Conservation (phyloP, 345 rosid species). For the Excoecaria cochinchinensis region DNA sequence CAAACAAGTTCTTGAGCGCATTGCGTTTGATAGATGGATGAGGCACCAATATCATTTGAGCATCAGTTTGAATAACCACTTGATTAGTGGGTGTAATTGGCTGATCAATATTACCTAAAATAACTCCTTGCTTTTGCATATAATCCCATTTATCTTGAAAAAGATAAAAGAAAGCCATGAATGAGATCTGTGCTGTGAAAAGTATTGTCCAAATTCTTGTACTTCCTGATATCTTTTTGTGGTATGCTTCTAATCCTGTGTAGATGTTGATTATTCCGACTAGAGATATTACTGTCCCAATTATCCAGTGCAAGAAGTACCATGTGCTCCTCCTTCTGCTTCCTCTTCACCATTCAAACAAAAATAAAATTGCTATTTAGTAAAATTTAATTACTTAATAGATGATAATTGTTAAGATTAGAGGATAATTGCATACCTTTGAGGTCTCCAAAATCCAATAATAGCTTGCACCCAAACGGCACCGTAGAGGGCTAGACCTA, state of each 20-base stretch:
- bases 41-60: slow-evolving; percentile 28
- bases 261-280: slow-evolving; percentile 72
- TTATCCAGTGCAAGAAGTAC: slow-evolving; percentile 78
- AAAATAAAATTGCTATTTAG: no score
- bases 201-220: slow-evolving; percentile 59
- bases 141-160: slow-evolving; percentile 85
- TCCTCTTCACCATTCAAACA: slow-evolving; percentile 42
- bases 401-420: neutral
- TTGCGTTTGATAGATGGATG: slow-evolving; percentile 57
- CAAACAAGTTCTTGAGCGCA: slow-evolving; percentile 74
- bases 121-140: slow-evolving; percentile 55
- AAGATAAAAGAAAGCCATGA: slow-evolving; percentile 67
- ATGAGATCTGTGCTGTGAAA: slow-evolving; percentile 68
- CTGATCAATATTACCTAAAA: slow-evolving; percentile 14
- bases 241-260: slow-evolving; percentile 75
- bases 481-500: slow-evolving; percentile 57
- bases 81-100: slow-evolving; percentile 17
- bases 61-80: neutral
- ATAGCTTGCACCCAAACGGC: slow-evolving; percentile 59
- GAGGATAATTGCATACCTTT: slow-evolving; percentile 22
- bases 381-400: no score
- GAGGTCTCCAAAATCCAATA: slow-evolving; percentile 53
- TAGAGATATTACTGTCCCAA: slow-evolving; percentile 61
- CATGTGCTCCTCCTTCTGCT: slow-evolving; percentile 62
- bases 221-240: slow-evolving; percentile 47